phyloP scores from a whole-genome alignment of 1,139 yeast species.

The Pichia sp. region DNA sequence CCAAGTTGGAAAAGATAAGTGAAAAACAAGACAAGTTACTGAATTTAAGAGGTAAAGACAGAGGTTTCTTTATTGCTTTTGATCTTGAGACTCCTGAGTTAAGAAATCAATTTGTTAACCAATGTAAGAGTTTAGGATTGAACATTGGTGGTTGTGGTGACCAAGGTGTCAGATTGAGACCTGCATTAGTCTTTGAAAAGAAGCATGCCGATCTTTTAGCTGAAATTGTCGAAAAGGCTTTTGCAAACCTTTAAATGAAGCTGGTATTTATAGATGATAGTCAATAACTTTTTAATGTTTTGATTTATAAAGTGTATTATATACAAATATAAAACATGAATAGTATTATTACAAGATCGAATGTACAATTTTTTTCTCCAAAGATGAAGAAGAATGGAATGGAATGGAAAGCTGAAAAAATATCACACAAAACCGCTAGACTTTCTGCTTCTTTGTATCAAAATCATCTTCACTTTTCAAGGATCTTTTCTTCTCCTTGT shows the following conservation, averaged over 20 bases:
- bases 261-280: no score
- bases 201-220: constrained; percentile 59
- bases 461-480: no score
- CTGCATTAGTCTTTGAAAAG: constrained; percentile 57
- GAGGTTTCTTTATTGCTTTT: constrained; percentile 76
- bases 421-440: no score
- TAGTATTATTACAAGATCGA: no score
- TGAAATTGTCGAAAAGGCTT: constrained; percentile 23
- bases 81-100: constrained; percentile 39
- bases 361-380: no score
- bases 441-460: no score
- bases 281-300: not conserved
- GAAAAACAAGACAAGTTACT: constrained; percentile 33
- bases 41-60: constrained; percentile 57
- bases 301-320: no score
- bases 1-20: constrained; percentile 36
- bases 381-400: no score
- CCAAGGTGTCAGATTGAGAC: constrained; percentile 57
- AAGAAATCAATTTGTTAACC: constrained; percentile 44
- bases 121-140: constrained; percentile 47
- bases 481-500: constrained; percentile 29
- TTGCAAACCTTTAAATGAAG: constrained; percentile 8
- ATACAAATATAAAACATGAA: no score
- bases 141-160: constrained; percentile 74
- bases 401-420: no score